phyloP scores from a whole-genome alignment of 164 flowering plant genomes.

The Vitis riparia region DNA sequence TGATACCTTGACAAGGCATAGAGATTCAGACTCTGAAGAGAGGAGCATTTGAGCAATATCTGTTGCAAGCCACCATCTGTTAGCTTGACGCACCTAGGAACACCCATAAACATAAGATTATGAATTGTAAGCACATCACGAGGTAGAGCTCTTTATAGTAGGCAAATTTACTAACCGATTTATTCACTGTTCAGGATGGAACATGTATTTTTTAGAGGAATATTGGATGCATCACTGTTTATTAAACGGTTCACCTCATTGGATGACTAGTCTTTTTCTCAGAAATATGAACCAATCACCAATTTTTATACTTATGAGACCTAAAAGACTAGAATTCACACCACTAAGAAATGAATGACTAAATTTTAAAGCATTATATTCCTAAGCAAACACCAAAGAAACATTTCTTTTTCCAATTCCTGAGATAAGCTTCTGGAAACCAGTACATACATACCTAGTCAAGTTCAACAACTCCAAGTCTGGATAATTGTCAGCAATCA shows the following conservation, averaged over 20 bases:
- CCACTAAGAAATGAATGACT: neutral
- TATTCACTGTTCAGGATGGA: neutral
- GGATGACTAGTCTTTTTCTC: too few species aligned
- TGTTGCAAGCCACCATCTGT: conserved; percentile 77
- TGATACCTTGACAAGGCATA: conserved; percentile 81
- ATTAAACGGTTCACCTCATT: too few species aligned
- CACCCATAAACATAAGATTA: neutral
- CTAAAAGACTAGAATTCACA: too few species aligned
- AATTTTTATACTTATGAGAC: too few species aligned
- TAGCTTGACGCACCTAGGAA: conserved; percentile 73
- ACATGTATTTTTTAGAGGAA: neutral
- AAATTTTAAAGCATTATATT: neutral
- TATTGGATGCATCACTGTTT: too few species aligned
- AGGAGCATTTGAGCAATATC: conserved; percentile 55
- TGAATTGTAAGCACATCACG: neutral
- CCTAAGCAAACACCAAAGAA: neutral
- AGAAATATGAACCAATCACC: too few species aligned
- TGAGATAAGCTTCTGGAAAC: neutral
- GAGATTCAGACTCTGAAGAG: conserved; percentile 65
- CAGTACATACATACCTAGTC: conserved; percentile 56
- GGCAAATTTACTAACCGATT: neutral
- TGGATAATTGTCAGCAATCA: conserved; percentile 62
- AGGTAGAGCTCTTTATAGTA: neutral
- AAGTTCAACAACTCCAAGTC: conserved; percentile 65
- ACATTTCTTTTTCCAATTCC: neutral